Percentiles rank a stretch among this genome's conserved stretches.
phyloP scores from a whole-genome alignment of 768 basidiomycete genomes.

The Paxillus ammoniavirescens region DNA sequence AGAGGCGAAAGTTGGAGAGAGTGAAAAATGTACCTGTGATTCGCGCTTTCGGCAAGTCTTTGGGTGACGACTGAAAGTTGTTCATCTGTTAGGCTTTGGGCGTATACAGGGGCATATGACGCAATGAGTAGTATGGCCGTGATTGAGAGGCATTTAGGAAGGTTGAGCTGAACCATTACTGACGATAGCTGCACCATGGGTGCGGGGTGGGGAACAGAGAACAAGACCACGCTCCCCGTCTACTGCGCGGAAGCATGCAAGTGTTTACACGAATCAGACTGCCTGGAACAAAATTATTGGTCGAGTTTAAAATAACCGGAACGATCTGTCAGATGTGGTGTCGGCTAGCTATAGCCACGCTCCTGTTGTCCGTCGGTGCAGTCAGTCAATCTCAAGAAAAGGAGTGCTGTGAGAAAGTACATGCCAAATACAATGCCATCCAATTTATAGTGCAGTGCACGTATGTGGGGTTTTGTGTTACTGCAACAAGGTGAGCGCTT shows the following conservation, averaged over 20 bases:
- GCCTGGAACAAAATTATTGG: background rate
- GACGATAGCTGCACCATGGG: background rate
- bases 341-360: background rate
- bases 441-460: too few species aligned
- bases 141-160: background rate
- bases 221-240: background rate
- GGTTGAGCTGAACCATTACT: background rate
- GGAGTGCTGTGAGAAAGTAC: background rate
- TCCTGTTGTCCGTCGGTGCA: too few species aligned
- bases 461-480: too few species aligned
- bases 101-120: conserved; percentile 6
- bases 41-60: conserved; percentile 40
- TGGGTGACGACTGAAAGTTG: conserved; percentile 37
- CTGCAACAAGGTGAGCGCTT: too few species aligned
- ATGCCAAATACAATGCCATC: too few species aligned
- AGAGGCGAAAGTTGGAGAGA: background rate
- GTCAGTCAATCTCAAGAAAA: background rate
- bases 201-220: background rate
- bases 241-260: background rate
- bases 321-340: background rate
- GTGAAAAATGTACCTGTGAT: conserved; percentile 35
- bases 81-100: conserved; percentile 35
- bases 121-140: conserved; percentile 3
- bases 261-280: background rate
- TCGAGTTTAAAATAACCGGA: background rate